Base-by-base conservation (phyloP, 768 basidiomycete genomes). In the Termitomyces heimii region DNA sequence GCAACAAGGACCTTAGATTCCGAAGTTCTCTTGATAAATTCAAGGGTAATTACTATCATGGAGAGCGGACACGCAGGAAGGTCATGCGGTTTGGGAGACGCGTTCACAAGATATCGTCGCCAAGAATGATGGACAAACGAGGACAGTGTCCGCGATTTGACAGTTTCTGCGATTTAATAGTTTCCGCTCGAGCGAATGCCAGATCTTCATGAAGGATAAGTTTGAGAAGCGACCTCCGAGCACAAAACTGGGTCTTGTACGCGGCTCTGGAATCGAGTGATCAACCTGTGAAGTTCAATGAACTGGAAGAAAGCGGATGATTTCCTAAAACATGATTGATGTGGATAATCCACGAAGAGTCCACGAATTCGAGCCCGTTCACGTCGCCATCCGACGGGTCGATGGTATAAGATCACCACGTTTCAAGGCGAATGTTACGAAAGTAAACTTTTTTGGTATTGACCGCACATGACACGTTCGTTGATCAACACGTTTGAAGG, bases 61-160 rank as follows among this genome's bases (percentile, higher is more conserved):
- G 42, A 26, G 51, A 55, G 51, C n/a, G 10, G 8, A 9, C 49
- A 56, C 54, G 61, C 34, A 22, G 5, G 13, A 3, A 37, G n/a
- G 44, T 54, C 52, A 62, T 54, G 55, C 24, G 54, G 34, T 46
- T 22, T 10, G n/a, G 9, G n/a, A 57, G 35, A 37, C 54, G 45
- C 58, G 26, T 59, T 43, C 35, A 51, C 31, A 31, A 26, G 26
- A 32, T 7, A 45, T 1, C 35, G 13, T 14, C n/a, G 10, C 5
- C 6, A 29, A 40, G 26, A 3, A 5, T 4, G 10, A 18, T 32
- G 9, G 5, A 16, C 3, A 40, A 37, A 37, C 35, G 14, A 34
- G 10, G 13, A 16, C n/a, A 40, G 10, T 40, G 7, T 14, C 12
- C 37, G 32, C 24, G 22, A 31, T 7, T 6, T 14, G 10, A 20